Percentiles rank a stretch among this genome's conserved stretches.
These are phyloP conservation scores for Paecilomyces niveus DNA, from an alignment of 2,329 filamentous ascomycete species.

Conservation along the genomic window DNA sequence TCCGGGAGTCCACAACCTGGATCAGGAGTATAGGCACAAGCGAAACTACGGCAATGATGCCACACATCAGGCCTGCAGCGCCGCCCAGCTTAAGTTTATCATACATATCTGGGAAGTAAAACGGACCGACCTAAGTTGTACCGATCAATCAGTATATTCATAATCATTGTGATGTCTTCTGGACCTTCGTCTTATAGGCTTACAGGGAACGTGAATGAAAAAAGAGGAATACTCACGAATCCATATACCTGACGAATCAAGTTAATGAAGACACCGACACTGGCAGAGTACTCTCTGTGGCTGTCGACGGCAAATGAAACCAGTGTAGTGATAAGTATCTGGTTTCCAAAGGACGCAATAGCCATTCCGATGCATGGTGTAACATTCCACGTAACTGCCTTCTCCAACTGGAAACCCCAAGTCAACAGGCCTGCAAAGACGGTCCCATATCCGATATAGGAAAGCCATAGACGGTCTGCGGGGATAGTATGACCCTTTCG, in stretches of 20 bases:
- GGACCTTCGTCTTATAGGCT: too few relatives aligned
- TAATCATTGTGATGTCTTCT: neutral
- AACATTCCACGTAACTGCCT: neutral
- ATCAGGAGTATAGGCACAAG: neutral
- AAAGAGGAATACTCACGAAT: neutral
- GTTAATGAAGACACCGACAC: neutral
- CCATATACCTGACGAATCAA: neutral
- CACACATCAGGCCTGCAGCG: neutral
- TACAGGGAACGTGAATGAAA: neutral
- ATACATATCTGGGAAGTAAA: neutral
- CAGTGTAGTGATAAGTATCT: neutral
- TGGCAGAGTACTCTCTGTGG: neutral
- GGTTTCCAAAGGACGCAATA: neutral
- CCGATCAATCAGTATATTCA: neutral
- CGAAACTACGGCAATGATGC: neutral
- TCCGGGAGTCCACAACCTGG: neutral
- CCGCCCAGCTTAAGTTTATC: neutral
- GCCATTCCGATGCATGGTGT: neutral
- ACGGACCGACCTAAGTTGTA: neutral
- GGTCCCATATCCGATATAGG: neutral
- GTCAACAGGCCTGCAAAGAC: neutral
- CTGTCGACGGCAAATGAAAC: neutral
- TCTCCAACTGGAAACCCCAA: neutral
- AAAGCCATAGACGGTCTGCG: neutral
- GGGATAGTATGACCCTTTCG: neutral